A percentile compares a stretch with the other conserved stretches of the same genome.
Conservation (phyloP, 2,329 filamentous ascomycete species). For the Pseudogymnoascus pannorum region DNA sequence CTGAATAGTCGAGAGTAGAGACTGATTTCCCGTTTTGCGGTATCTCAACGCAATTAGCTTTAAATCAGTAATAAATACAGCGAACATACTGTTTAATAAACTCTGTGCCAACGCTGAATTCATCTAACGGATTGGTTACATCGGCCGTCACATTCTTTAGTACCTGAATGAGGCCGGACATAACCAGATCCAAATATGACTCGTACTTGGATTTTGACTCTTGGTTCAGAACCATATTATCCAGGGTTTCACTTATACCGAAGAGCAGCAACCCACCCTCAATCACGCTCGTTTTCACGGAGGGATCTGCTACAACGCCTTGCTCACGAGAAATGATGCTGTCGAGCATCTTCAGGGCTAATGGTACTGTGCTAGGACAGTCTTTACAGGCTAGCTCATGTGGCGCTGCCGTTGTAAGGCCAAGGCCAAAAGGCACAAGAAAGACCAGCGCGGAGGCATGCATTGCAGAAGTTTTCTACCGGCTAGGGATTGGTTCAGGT, state of each 20-base stretch:
- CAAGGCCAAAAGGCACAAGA: neutral
- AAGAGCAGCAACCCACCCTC: constrained; percentile 9
- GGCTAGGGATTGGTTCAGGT: neutral
- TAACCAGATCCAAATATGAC: constrained; percentile 9
- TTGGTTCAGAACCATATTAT: neutral
- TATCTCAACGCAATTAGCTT: constrained; percentile 3
- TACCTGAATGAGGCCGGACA: neutral
- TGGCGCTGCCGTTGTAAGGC: neutral
- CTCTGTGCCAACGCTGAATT: constrained; percentile 8
- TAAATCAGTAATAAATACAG: neutral
- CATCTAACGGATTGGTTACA: constrained; percentile 6
- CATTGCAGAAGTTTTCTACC: neutral
- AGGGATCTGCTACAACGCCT: constrained; percentile 9
- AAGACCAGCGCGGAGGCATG: neutral
- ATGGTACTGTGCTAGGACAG: neutral
- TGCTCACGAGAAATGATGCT: constrained; percentile 10
- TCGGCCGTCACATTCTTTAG: constrained; percentile 7
- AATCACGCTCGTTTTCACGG: constrained; percentile 11
- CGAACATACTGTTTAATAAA: constrained; percentile 10
- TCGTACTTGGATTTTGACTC: neutral
- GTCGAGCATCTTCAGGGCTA: constrained; percentile 13
- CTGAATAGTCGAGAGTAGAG: neutral
- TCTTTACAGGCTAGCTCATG: neutral
- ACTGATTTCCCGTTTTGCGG: neutral
- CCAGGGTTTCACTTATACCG: constrained; percentile 8